Evolutionary conservation across 148 eudicot genomes (phyloP), one percentile per base, ranked within the genome.

Genomic region (Cornus suecica): DNA sequence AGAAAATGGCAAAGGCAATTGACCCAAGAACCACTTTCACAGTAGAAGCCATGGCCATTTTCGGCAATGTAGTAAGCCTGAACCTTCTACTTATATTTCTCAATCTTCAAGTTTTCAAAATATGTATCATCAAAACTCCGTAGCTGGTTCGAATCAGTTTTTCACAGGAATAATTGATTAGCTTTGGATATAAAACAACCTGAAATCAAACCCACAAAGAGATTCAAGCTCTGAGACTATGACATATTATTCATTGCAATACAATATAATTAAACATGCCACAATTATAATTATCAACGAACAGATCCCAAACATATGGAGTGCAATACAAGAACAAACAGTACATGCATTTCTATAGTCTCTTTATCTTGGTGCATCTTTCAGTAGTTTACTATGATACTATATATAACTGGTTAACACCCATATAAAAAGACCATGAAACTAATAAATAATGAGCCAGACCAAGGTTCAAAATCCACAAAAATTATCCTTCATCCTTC

Each of bases 1-100:
- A 91, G 82, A 91, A 91, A n/a, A 88, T 32, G 42, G 79, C 87
- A 77, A 91, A 91, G 66, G 97, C 89, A 60, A 82, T 45, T 37
- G 89, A 89, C 18, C 97, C 91, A 77, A 91, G 78, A 81, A 86
- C 75, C 79, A 89, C 80, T 76, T 86, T 86, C 9, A 73, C 80
- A 63, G 90, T 83, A 20, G 93, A 77, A 69, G 86, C 83, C 87
- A 89, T 78, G 8, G 78, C 89, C 93, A 89, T 87, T 24, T 74
- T 89, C 58, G 20, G 25, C 0, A 56, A 20, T 25, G 4, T 56
- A 56, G 66, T 62, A 62, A 27, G 27, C 37, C 37, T 20, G 2
- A 29, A 27, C 51, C 52, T 52, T 66, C 20, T 61, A 37, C 31
- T 60, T 3, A 48, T 27, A 52, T 48, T 10, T 48, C 54, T 56